Evolutionary conservation across 768 basidiomycete genomes (phyloP), one percentile per base, ranked within the genome.

Genomic region (Guyanaporus albipodus): DNA sequence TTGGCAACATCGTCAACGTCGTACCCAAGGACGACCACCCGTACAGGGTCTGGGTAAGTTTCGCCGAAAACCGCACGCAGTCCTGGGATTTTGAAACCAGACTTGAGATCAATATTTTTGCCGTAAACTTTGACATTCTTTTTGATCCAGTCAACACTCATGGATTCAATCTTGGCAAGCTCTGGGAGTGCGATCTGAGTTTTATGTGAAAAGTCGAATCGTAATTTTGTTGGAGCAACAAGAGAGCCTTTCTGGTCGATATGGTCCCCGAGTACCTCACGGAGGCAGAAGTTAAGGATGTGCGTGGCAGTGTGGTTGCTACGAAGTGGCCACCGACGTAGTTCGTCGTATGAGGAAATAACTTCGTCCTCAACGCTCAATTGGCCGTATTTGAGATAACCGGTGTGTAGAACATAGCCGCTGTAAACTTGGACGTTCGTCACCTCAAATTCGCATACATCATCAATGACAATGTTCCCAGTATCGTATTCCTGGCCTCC

Each of bases 261-360:
- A 60, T 98, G 96, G 63, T 97, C 93, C 21, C 96, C 96, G 10
- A 98, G 82, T 10, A 91, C 80, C 61, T 98, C 96, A 28, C 96
- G 87, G 4, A 99, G 79, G 43, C 74, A 80, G 61, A 77, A 99
- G 73, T 99, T 99, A 57, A 99, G 87, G 57, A 99, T 96, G 64
- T 99, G 96, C 0, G 96, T 99, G 18, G 86, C 96, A 22, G 96
- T 98, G 71, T 99, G 96, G 61, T 99, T 99, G 69, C 92, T 98
- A 43, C 94, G 84, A 40, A 99, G 71, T 0, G 95, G 94, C 88
- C 91, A 93, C 40, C 96, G 81, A 29, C 96, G 90, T 44, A 91
- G 88, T 75, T 98, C 94, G 55, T 98, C 93, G 61, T 97, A 98
- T 1, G 89, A 87, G 4, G 88, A 82, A 22, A 93, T 79, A 22